Conservation (phyloP, 108 stramenopile genomes). For the Aurantiochytrium sp. region DNA sequence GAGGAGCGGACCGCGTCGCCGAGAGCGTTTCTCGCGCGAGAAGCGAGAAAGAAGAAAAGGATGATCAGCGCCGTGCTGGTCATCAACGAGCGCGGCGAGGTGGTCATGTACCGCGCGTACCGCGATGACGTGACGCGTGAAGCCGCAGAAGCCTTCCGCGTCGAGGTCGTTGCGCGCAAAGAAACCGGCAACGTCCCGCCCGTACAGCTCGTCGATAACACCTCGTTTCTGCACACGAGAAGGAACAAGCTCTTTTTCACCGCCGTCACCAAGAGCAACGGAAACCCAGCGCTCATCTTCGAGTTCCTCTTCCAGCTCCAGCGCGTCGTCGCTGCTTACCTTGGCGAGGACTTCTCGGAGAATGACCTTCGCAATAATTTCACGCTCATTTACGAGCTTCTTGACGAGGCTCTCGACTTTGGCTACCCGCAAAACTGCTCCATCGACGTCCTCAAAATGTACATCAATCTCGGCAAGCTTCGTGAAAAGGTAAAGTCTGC, state of each 20-base stretch:
- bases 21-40: no score
- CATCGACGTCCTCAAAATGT: slow-evolving; percentile 88
- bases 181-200: slow-evolving; percentile 88
- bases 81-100: slow-evolving; percentile 50
- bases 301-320: slow-evolving; percentile 91
- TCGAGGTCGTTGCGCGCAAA: slow-evolving; percentile 71
- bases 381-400: slow-evolving; percentile 95
- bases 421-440: slow-evolving; percentile 97
- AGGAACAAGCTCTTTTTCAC: slow-evolving; percentile 95
- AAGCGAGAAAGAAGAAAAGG: neutral
- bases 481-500: slow-evolving; percentile 61
- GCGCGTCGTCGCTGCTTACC: slow-evolving; percentile 87
- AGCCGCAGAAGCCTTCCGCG: neutral
- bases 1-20: no score
- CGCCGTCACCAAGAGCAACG: slow-evolving; percentile 88
- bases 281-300: slow-evolving; percentile 91
- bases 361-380: slow-evolving; percentile 85
- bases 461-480: slow-evolving; percentile 90
- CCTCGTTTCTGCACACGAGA: slow-evolving; percentile 90
- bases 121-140: slow-evolving; percentile 19
- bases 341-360: slow-evolving; percentile 93
- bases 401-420: slow-evolving; percentile 97
- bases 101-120: slow-evolving; percentile 49
- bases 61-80: slow-evolving; percentile 51
- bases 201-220: slow-evolving; percentile 82